Evolutionary conservation across 495 filamentous ascomycete genomes (phyloP).

Genomic region (Lindgomyces ingoldianus): DNA sequence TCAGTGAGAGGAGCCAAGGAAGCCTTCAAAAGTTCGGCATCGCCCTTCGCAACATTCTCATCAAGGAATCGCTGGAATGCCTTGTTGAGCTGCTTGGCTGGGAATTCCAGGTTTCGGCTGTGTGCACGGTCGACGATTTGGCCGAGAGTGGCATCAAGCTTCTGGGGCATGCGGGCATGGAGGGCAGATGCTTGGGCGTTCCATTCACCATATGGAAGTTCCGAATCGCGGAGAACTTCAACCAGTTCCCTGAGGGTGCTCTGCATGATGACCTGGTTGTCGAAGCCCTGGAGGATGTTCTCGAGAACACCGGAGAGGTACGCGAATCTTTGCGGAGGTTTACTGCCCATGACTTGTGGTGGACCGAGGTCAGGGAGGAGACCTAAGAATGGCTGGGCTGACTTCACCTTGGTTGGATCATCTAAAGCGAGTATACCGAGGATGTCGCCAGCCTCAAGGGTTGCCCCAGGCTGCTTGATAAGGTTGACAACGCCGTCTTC

Average conservation of each 20-base stretch:
- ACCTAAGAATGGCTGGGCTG: slow-evolving; percentile 92
- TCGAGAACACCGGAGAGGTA: slow-evolving; percentile 74
- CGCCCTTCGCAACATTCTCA: slow-evolving; percentile 71
- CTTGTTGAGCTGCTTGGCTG: slow-evolving; percentile 82
- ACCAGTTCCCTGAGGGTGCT: slow-evolving; percentile 84
- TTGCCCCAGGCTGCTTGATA: slow-evolving; percentile 98
- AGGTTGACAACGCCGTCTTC: slow-evolving; percentile 97
- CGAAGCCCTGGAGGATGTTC: slow-evolving; percentile 90
- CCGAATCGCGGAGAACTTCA: slow-evolving; percentile 82
- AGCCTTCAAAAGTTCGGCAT: slow-evolving; percentile 70
- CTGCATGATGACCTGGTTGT: slow-evolving; percentile 97
- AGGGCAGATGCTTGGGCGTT: slow-evolving; percentile 91
- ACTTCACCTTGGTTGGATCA: slow-evolving; percentile 94
- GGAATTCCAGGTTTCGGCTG: slow-evolving; percentile 80
- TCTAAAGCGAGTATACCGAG: slow-evolving; percentile 96
- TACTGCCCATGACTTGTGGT: slow-evolving; percentile 83
- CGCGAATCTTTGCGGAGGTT: slow-evolving; percentile 85
- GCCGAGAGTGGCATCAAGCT: slow-evolving; percentile 77
- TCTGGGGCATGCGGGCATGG: slow-evolving; percentile 93
- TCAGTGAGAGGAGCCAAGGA: slow-evolving; percentile 75
- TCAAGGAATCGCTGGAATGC: slow-evolving; percentile 84
- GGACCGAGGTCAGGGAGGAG: slow-evolving; percentile 86
- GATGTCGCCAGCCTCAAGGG: slow-evolving; percentile 97
- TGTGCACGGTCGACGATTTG: slow-evolving; percentile 82
- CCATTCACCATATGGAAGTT: slow-evolving; percentile 96